Evolutionary conservation across 1,284 basidiomycete species (phyloP), one percentile per base, ranked within the genome.

Genomic region (Cryptococcus neoformans): DNA sequence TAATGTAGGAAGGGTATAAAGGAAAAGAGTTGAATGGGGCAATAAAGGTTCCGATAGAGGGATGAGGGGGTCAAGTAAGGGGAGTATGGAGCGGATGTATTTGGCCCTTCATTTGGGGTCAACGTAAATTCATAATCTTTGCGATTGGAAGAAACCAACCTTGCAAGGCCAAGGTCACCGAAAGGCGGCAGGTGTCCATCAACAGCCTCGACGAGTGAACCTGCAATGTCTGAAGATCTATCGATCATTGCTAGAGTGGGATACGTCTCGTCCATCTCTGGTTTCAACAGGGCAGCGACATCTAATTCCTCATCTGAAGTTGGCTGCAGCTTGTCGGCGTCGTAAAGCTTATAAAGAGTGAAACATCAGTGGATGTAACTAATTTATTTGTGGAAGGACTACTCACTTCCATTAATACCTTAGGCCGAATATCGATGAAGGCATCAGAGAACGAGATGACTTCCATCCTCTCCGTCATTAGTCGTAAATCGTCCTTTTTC

Each of bases 1-100:
- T 44, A 92, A 77, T 73, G 82, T 83, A 34, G 92, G 87, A 60
- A 84, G 79, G 70, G 90, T 88, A 51, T 94, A 89, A 65, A 87
- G 72, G 64, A 83, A 79, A 50, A 85, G 75, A 60, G 80, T 78
- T 34, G 72, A 68, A 40, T 80, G 77, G 44, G 80, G 79, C 54
- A 82, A 70, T 57, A 81, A 73, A 50, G 74, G 59, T 9, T 73
- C 62, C 9, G 67, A 63, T 50, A 78, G 65, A 14, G 76, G 73
- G 47, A 82, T 74, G 38, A 78, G 60, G 16, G 75, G 69, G 54
- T 78, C 79, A 51, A 82, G 74, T 60, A 83, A 81, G 35, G 75
- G 74, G 54, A 78, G 76, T 57, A 72, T 65, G 9, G 66, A 63
- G 14, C 70, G 66, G 12, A 72, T 64, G 57, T 74, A 69, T 10